Conservation (phyloP, 768 basidiomycete species). For the Filobasidium wieringae region DNA sequence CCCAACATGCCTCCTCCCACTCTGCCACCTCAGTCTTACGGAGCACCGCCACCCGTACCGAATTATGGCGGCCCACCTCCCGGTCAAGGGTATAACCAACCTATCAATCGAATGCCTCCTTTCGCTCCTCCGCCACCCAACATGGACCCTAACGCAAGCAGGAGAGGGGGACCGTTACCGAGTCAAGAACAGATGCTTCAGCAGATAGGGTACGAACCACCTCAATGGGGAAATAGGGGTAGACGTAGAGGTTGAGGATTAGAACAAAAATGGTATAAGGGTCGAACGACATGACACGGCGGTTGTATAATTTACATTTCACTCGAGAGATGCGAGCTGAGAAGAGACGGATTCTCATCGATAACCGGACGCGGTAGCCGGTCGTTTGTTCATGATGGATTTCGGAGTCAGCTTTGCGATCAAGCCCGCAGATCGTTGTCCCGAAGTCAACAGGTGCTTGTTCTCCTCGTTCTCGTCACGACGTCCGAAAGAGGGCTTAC, state of each 20-base stretch:
- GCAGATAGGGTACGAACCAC: slow-evolving; percentile 19
- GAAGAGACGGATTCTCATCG: background rate
- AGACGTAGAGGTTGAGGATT: background rate
- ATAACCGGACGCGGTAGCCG: background rate
- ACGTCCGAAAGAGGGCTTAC: background rate
- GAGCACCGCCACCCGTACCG: background rate
- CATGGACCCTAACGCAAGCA: slow-evolving; percentile 1
- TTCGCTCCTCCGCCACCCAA: background rate
- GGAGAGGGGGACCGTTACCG: slow-evolving; percentile 40
- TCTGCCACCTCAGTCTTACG: background rate
- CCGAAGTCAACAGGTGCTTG: background rate
- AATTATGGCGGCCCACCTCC: background rate
- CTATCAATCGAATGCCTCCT: too few species aligned
- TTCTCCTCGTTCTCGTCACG: background rate
- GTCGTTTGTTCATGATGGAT: background rate
- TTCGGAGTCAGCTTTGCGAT: background rate
- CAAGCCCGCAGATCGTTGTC: background rate
- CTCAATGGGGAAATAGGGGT: slow-evolving; percentile 7
- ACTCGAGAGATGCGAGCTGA: too few species aligned
- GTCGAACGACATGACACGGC: background rate
- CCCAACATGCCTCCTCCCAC: slow-evolving; percentile 7
- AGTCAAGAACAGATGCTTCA: slow-evolving; percentile 48
- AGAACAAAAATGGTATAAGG: background rate
- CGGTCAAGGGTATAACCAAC: too few species aligned
- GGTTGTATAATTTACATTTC: background rate